Evolutionary conservation across 2,329 filamentous ascomycete genomes (phyloP).

Genomic region (Sarocladium brachiariae): DNA sequence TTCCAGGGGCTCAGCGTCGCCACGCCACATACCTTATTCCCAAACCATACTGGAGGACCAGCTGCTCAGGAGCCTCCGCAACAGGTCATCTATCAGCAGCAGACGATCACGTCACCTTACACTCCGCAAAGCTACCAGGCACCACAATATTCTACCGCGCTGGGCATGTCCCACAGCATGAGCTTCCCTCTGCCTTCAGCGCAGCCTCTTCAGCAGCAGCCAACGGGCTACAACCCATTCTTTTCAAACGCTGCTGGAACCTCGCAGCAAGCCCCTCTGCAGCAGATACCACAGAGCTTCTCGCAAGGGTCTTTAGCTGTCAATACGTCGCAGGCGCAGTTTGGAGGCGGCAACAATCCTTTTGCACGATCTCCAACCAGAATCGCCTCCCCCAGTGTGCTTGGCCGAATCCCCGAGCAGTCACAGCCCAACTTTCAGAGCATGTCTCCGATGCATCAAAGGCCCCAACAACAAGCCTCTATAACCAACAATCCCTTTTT

Average conservation of each 20-base stretch:
- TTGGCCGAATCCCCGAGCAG: slow-evolving; percentile 48
- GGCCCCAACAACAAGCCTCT: slow-evolving; percentile 4
- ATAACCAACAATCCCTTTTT: slow-evolving; percentile 30
- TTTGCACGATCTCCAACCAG: slow-evolving; percentile 43
- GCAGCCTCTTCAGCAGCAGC: slow-evolving; percentile 28
- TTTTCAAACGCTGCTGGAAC: slow-evolving; percentile 24
- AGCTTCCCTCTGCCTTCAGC: slow-evolving; percentile 29
- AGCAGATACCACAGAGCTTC: slow-evolving; percentile 19
- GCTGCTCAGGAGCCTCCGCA: slow-evolving; percentile 33
- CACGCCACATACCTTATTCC: slow-evolving; percentile 57
- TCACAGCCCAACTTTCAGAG: slow-evolving; percentile 36
- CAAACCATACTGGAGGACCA: slow-evolving; percentile 65
- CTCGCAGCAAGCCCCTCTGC: slow-evolving; percentile 10
- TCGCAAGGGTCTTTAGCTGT: slow-evolving; percentile 32
- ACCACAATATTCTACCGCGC: slow-evolving; percentile 32
- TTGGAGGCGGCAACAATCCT: slow-evolving; percentile 36
- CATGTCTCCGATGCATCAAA: slow-evolving; percentile 13
- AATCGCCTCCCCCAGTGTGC: slow-evolving; percentile 39
- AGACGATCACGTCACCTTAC: slow-evolving; percentile 31
- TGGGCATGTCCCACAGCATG: slow-evolving; percentile 30
- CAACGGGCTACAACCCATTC: slow-evolving; percentile 47
- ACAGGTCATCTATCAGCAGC: slow-evolving; percentile 37
- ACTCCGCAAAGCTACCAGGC: slow-evolving; percentile 33
- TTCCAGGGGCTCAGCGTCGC: slow-evolving; percentile 71
- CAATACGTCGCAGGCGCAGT: slow-evolving; percentile 30